Base-by-base conservation (phyloP, 148 eudicot genomes). In the Rhododendron williamsianum region DNA sequence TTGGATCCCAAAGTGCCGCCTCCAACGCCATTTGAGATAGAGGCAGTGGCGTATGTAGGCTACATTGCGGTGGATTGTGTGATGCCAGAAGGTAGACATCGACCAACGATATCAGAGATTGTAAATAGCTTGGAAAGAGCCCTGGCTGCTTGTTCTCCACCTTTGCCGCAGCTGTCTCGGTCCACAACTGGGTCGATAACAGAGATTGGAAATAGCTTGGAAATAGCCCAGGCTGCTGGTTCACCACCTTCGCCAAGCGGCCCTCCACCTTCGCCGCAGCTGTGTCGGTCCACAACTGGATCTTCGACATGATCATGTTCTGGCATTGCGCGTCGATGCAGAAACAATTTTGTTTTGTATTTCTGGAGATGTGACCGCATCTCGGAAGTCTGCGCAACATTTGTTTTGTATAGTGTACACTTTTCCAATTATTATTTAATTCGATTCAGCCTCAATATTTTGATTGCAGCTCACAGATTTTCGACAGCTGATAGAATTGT, bases 21-120 rank as follows among this genome's bases (percentile, higher is more conserved):
- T 13, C 97, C 99, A 45, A 91, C 95, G 6, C 98, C 98, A 0
- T 80, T 91, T 71, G 98, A 96, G 92, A 93, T 93, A 65, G 98
- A 94, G 52, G 98, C 93, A 0, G 92, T 95, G 80, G 91, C 88
- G 8, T 85, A 90, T 25, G 90, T 96, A 0, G 99, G 97, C 19
- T 91, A 92, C 81, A 81, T 95, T 8, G 98, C 99, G 1, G 92
- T 89, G 0, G 94, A 95, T 35, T 96, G 98, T 45, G 95, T 95
- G 23, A 87, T 54, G 48, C 76, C 49, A n/a, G 90, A 88, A 83
- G 94, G 93, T 21, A 83, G 86, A 76, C 72, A 88, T 87, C 89
- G 99, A n/a, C 99, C 99, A 0, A 83, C 96, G 0, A 95, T 96
- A 95, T 81, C 90, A 0, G 93, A 90, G 12, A 89, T 96, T 80